Conservation (phyloP, 305 asterid genomes). For the Caryopteris hybrid region DNA sequence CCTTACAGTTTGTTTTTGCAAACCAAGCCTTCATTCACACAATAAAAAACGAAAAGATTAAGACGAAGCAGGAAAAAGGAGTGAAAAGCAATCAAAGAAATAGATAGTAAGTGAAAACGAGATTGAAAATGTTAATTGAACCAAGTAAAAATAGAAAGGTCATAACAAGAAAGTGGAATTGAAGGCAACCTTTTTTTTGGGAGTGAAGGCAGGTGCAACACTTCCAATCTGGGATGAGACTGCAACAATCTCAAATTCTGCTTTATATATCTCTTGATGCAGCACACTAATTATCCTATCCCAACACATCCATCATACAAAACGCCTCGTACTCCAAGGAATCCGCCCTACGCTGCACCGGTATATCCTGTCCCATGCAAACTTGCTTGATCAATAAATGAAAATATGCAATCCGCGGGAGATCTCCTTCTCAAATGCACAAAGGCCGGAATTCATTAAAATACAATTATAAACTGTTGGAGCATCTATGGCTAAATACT, state of each 20-base stretch:
- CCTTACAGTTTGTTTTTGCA: too few species aligned
- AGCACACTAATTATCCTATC: conserved; percentile 48
- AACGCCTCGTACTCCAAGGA: conserved; percentile 56
- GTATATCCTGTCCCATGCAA: conserved; percentile 32
- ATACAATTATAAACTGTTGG: not conserved
- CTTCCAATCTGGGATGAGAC: conserved; percentile 46
- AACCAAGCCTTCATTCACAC: too few species aligned
- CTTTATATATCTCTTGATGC: conserved; percentile 40
- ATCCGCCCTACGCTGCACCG: conserved; percentile 45
- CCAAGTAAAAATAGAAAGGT: conserved; percentile 20
- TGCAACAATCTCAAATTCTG: conserved; percentile 44
- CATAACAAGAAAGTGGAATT: conserved; percentile 2
- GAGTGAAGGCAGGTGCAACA: not conserved
- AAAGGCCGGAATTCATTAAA: conserved; percentile 41
- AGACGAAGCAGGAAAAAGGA: too few species aligned
- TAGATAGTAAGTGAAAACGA: too few species aligned
- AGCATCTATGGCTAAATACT: not conserved
- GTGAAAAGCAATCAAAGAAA: too few species aligned
- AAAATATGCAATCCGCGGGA: conserved; percentile 50
- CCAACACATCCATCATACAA: conserved; percentile 54
- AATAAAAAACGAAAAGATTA: too few species aligned
- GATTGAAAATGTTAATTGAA: conserved; percentile 15
- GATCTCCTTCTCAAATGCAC: conserved; percentile 68
- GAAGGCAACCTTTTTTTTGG: not conserved
- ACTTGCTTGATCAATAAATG: too few species aligned